Percentiles rank a stretch among this genome's conserved stretches.
These are phyloP conservation scores for Hymenoscyphus albidus DNA, from an alignment of 2,329 filamentous ascomycete genomes.

Conservation along the genomic window DNA sequence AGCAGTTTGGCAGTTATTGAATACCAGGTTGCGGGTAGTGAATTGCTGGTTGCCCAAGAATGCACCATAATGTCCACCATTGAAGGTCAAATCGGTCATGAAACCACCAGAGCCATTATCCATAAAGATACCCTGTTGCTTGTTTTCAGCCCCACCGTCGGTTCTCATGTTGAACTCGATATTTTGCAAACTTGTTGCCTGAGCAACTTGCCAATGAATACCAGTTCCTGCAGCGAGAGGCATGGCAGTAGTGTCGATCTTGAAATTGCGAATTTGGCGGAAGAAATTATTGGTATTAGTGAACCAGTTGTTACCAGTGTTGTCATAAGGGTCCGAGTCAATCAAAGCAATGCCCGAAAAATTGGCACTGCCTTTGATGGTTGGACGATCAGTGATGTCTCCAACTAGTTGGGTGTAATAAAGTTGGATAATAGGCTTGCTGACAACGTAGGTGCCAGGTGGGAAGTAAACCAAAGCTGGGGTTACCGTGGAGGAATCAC, in stretches of 20 bases:
- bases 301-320: slow-evolving; percentile 67
- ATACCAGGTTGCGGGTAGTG: slow-evolving; percentile 76
- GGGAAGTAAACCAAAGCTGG: slow-evolving; percentile 92
- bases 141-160: slow-evolving; percentile 60
- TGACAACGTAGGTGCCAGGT: slow-evolving; percentile 79
- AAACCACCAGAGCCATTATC: slow-evolving; percentile 82
- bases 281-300: slow-evolving; percentile 82
- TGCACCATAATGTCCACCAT: slow-evolving; percentile 72
- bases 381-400: slow-evolving; percentile 68
- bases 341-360: slow-evolving; percentile 87
- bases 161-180: slow-evolving; percentile 75
- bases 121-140: slow-evolving; percentile 71
- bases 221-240: slow-evolving; percentile 59
- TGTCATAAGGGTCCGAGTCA: slow-evolving; percentile 79
- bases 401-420: slow-evolving; percentile 95
- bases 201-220: slow-evolving; percentile 84
- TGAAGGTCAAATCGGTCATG: slow-evolving; percentile 79
- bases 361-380: slow-evolving; percentile 65
- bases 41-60: slow-evolving; percentile 87
- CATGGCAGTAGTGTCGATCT: slow-evolving; percentile 69
- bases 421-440: slow-evolving; percentile 72
- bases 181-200: slow-evolving; percentile 76
- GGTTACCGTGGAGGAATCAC: slow-evolving; percentile 77
- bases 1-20: slow-evolving; percentile 77
- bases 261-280: slow-evolving; percentile 76